Evolutionary conservation across 1,139 yeast genomes (phyloP).

Genomic region (Pichia sp.): DNA sequence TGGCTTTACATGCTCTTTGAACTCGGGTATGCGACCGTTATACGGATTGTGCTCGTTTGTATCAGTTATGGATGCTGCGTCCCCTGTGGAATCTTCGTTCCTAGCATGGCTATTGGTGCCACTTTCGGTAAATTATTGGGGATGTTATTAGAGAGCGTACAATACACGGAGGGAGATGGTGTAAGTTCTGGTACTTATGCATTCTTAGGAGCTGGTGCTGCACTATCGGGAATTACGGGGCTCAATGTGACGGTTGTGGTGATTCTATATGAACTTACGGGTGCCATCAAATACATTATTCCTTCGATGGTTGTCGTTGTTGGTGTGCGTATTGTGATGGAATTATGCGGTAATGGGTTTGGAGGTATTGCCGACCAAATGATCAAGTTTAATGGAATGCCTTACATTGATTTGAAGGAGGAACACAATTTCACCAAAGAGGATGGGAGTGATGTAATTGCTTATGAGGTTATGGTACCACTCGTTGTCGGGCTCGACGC

Average conservation of each 20-base stretch:
- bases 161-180: constrained; percentile 12
- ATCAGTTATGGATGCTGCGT: constrained; percentile 88
- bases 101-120: constrained; percentile 96
- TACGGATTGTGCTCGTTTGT: constrained; percentile 66
- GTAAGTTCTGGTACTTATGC: constrained; percentile 94
- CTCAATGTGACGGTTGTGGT: constrained; percentile 90
- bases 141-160: constrained; percentile 42
- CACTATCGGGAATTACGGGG: constrained; percentile 89
- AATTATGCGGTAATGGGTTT: constrained; percentile 58
- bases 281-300: constrained; percentile 80
- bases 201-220: constrained; percentile 95
- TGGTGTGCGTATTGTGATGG: constrained; percentile 73
- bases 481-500: constrained; percentile 38
- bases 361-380: constrained; percentile 95
- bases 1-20: constrained; percentile 28
- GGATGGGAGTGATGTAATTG: constrained; percentile 14
- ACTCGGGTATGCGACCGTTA: constrained; percentile 61
- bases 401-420: constrained; percentile 72
- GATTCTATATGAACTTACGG: constrained; percentile 92
- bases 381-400: constrained; percentile 83
- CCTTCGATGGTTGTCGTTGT: constrained; percentile 97
- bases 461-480: constrained; percentile 56
- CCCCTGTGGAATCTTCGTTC: constrained; percentile 95
- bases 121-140: constrained; percentile 87
- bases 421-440: constrained; percentile 45